Conservation (phyloP, 768 basidiomycete genomes). For the Kwoniella botswanensis region DNA sequence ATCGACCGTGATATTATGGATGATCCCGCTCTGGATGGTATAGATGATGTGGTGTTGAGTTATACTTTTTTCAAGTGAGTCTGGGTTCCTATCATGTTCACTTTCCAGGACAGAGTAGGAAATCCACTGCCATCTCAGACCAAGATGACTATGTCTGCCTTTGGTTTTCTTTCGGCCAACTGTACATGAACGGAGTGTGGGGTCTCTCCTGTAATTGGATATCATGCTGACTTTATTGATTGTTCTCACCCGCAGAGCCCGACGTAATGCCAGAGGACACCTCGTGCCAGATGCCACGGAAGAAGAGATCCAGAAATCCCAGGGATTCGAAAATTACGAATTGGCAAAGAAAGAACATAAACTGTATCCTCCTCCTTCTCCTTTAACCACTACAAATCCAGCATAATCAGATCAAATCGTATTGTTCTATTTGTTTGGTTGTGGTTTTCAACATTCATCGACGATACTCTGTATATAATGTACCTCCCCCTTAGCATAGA, state of each 20-base stretch:
- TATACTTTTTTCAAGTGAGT: slow-evolving; percentile 96
- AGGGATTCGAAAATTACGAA: slow-evolving; percentile 64
- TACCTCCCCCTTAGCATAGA: too few species aligned
- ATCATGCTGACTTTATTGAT: too few species aligned
- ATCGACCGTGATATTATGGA: slow-evolving; percentile 97
- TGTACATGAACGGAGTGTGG: not conserved
- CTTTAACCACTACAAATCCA: not conserved
- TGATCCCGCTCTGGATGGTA: slow-evolving; percentile 81
- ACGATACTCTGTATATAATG: too few species aligned
- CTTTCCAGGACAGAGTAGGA: too few species aligned
- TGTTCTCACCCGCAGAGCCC: slow-evolving; percentile 65
- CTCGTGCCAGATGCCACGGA: slow-evolving; percentile 88
- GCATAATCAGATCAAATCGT: not conserved
- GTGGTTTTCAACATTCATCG: too few species aligned
- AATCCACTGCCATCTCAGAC: too few species aligned
- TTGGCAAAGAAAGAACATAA: slow-evolving; percentile 44
- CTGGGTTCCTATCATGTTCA: not conserved
- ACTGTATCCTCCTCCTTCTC: slow-evolving; percentile 18
- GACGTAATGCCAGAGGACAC: slow-evolving; percentile 81
- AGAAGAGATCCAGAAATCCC: slow-evolving; percentile 75
- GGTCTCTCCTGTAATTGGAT: too few species aligned
- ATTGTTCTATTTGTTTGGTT: too few species aligned
- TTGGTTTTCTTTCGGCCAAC: too few species aligned
- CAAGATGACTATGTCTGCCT: too few species aligned
- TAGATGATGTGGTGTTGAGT: slow-evolving; percentile 89